Conservation (phyloP, 2,329 filamentous ascomycete genomes). For the Neonectria sp. region DNA sequence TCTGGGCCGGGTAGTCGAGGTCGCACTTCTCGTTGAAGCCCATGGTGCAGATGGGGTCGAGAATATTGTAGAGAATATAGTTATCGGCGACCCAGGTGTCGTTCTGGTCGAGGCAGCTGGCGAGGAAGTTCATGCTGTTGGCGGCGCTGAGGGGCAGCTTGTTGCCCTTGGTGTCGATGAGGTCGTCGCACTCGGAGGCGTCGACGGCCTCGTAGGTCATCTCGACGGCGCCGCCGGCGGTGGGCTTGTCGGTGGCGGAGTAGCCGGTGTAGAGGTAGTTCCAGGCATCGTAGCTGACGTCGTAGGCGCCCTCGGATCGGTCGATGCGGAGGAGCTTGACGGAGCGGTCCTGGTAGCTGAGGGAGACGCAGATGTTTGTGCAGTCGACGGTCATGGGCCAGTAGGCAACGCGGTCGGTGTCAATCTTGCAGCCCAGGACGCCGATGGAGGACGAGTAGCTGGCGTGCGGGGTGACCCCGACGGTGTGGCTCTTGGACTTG, state of each 20-base stretch:
- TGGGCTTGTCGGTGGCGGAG: constrained; percentile 61
- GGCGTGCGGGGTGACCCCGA: constrained; percentile 68
- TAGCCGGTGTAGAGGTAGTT: constrained; percentile 69
- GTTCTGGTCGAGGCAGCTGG: constrained; percentile 58
- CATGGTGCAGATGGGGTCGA: constrained; percentile 62
- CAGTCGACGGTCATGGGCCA: constrained; percentile 71
- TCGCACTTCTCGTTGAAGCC: constrained; percentile 64
- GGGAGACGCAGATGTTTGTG: constrained; percentile 68
- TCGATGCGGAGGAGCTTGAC: constrained; percentile 74
- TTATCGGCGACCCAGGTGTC: constrained; percentile 65
- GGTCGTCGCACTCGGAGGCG: constrained; percentile 61
- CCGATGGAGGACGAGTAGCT: constrained; percentile 71
- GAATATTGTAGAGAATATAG: constrained; percentile 66
- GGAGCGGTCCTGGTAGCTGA: constrained; percentile 63
- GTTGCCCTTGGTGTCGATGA: constrained; percentile 61
- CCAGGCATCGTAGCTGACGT: constrained; percentile 74
- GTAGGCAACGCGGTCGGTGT: constrained; percentile 74
- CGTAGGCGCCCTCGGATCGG: constrained; percentile 69
- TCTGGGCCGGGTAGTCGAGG: constrained; percentile 59
- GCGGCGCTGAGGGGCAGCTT: constrained; percentile 62
- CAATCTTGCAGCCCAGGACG: constrained; percentile 73
- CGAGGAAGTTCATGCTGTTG: constrained; percentile 69
- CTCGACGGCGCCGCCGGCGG: constrained; percentile 62
- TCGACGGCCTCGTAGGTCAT: constrained; percentile 64
- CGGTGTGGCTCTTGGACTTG: constrained; percentile 38